Conservation (phyloP, 1,139 yeast species). For the Sugiyamaella japonica region DNA sequence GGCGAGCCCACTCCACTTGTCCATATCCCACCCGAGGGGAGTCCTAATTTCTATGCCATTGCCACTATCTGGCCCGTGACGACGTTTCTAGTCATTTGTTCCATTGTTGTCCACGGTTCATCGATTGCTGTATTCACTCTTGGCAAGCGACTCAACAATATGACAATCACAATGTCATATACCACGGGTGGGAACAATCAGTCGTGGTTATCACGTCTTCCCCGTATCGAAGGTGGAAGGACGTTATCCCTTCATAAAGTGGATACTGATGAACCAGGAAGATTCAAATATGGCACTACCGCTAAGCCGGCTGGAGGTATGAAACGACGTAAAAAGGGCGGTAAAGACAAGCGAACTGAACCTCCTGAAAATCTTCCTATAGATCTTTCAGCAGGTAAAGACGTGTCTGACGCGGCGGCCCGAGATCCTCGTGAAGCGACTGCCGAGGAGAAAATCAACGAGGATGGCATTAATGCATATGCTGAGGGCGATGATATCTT, state of each 20-base stretch:
- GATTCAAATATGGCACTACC: slow-evolving; percentile 39
- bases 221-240: slow-evolving; percentile 66
- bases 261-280: slow-evolving; percentile 57
- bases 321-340: slow-evolving; percentile 45
- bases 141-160: slow-evolving; percentile 85
- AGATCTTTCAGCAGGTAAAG: slow-evolving; percentile 37
- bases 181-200: slow-evolving; percentile 71
- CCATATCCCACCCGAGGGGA: slow-evolving; percentile 52
- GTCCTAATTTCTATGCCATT: slow-evolving; percentile 67
- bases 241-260: slow-evolving; percentile 79
- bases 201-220: slow-evolving; percentile 86
- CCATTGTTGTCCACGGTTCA: slow-evolving; percentile 93
- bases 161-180: slow-evolving; percentile 90
- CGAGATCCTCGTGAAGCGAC: slow-evolving; percentile 24
- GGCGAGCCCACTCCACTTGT: slow-evolving; percentile 62
- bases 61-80: slow-evolving; percentile 88
- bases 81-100: slow-evolving; percentile 78
- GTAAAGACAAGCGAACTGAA: slow-evolving; percentile 39
- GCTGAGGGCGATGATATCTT: slow-evolving; percentile 70
- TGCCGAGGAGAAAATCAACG: slow-evolving; percentile 25
- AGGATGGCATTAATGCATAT: slow-evolving; percentile 51
- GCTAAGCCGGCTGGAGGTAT: slow-evolving; percentile 85
- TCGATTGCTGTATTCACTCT: slow-evolving; percentile 91
- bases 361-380: slow-evolving; percentile 36
- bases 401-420: slow-evolving; percentile 23